phyloP scores from a whole-genome alignment of 2,329 filamentous ascomycete species.

The Erysiphe pisi region DNA sequence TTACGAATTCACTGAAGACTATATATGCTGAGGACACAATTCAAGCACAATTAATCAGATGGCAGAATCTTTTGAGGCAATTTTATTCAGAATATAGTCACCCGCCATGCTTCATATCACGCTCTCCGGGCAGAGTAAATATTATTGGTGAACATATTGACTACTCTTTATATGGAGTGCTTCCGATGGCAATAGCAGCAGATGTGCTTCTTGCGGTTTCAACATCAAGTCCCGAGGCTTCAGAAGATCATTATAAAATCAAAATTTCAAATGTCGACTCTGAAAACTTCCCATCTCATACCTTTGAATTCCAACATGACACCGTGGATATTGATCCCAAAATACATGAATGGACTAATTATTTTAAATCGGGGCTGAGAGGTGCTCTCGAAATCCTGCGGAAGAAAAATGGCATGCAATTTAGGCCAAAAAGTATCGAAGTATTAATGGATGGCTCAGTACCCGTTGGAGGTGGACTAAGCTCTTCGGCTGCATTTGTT shows the following conservation, averaged over 20 bases:
- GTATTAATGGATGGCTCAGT: constrained; percentile 86
- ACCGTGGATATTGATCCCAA: constrained; percentile 72
- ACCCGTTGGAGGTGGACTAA: constrained; percentile 81
- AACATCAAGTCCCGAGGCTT: constrained; percentile 41
- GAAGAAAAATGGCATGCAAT: constrained; percentile 49
- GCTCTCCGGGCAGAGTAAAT: constrained; percentile 90
- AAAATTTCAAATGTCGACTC: constrained; percentile 69
- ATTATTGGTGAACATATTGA: constrained; percentile 99
- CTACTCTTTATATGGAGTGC: constrained; percentile 90
- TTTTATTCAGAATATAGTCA: constrained; percentile 63
- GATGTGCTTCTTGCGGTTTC: constrained; percentile 80
- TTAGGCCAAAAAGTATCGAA: constrained; percentile 67
- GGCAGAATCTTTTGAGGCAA: constrained; percentile 58
- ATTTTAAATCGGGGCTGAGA: constrained; percentile 85
- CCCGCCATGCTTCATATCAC: constrained; percentile 66
- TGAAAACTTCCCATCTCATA: constrained; percentile 61
- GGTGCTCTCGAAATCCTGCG: constrained; percentile 71
- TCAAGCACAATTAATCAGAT: constrained; percentile 57
- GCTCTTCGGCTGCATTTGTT: constrained; percentile 87
- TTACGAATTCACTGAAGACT: constrained; percentile 61
- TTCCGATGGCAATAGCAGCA: constrained; percentile 89
- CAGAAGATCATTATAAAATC: constrained; percentile 51
- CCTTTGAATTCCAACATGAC: constrained; percentile 58
- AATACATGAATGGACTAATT: constrained; percentile 91
- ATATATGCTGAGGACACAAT: constrained; percentile 72